Conservation (phyloP, 345 rosid genomes). For the Geranium brycei region DNA sequence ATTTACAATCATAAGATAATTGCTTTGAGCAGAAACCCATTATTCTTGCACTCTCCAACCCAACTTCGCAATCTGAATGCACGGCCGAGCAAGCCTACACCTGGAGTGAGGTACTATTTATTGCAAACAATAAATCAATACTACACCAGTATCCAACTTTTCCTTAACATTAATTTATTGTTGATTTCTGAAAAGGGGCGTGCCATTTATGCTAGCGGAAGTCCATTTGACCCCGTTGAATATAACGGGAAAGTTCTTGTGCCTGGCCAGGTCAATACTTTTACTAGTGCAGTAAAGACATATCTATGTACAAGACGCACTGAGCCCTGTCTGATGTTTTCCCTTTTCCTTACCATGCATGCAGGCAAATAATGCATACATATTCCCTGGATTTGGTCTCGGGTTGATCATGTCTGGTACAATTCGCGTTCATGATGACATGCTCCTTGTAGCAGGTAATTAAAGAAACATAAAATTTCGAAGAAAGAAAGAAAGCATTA, state of each 20-base stretch:
- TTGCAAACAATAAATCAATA: background rate
- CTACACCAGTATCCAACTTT: background rate
- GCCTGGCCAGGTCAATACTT: conserved; percentile 72
- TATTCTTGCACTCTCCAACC: conserved; percentile 92
- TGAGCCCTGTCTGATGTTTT: no score
- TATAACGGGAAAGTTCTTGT: conserved; percentile 52
- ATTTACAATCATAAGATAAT: conserved; percentile 1
- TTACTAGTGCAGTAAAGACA: background rate
- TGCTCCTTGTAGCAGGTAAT: conserved; percentile 85
- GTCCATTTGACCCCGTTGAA: conserved; percentile 86
- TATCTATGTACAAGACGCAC: no score
- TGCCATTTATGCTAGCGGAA: conserved; percentile 93
- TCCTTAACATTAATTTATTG: background rate
- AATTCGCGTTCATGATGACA: conserved; percentile 85
- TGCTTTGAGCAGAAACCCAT: conserved; percentile 52
- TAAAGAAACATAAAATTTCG: background rate
- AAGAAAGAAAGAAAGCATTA: no score
- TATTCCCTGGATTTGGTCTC: conserved; percentile 91
- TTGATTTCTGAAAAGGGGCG: conserved; percentile 47
- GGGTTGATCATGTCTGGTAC: conserved; percentile 93
- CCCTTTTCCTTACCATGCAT: conserved; percentile 6
- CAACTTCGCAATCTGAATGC: conserved; percentile 94
- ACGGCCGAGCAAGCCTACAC: conserved; percentile 95
- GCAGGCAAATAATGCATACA: conserved; percentile 93
- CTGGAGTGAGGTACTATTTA: conserved; percentile 54